Percentiles rank a stretch among this genome's conserved stretches.
Evolutionary conservation across 345 rosid species (phyloP).

Genomic region (Dimocarpus longan): DNA sequence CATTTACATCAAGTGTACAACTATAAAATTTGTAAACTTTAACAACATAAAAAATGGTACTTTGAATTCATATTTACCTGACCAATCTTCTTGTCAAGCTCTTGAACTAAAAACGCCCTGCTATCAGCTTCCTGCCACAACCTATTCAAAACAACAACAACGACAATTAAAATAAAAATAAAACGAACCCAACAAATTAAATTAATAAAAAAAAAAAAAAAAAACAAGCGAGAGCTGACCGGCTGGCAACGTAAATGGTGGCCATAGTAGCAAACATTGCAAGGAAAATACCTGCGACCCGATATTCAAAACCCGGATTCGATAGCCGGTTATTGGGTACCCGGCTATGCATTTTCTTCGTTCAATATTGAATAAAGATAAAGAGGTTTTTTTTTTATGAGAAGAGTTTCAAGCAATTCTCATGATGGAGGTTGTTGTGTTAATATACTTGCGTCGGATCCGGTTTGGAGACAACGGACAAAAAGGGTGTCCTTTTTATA

Average conservation of each 20-base stretch:
- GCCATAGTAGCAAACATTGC: slow-evolving; percentile 48
- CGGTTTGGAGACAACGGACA: background rate
- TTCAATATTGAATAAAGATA: background rate
- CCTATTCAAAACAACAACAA: slow-evolving; percentile 23
- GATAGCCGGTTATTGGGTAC: slow-evolving; percentile 38
- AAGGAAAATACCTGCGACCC: slow-evolving; percentile 27
- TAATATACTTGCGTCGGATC: background rate
- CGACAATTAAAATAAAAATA: background rate
- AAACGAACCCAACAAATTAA: background rate
- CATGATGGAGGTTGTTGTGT: background rate
- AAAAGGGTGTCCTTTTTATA: background rate
- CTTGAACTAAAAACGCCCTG: slow-evolving; percentile 37
- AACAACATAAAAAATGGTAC: background rate
- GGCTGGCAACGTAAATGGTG: slow-evolving; percentile 44
- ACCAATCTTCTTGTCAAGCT: slow-evolving; percentile 41
- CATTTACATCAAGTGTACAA: background rate
- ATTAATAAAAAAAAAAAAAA: background rate
- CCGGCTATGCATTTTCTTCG: slow-evolving; percentile 38
- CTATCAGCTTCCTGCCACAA: slow-evolving; percentile 57
- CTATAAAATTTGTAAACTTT: background rate
- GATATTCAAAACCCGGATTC: slow-evolving; percentile 28
- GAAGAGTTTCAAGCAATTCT: background rate
- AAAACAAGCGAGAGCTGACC: slow-evolving; percentile 27
- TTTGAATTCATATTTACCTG: slow-evolving; percentile 32
- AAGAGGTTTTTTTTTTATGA: no score